Base-by-base conservation (phyloP, 2,329 filamentous ascomycete species). In the Scedosporium boydii region DNA sequence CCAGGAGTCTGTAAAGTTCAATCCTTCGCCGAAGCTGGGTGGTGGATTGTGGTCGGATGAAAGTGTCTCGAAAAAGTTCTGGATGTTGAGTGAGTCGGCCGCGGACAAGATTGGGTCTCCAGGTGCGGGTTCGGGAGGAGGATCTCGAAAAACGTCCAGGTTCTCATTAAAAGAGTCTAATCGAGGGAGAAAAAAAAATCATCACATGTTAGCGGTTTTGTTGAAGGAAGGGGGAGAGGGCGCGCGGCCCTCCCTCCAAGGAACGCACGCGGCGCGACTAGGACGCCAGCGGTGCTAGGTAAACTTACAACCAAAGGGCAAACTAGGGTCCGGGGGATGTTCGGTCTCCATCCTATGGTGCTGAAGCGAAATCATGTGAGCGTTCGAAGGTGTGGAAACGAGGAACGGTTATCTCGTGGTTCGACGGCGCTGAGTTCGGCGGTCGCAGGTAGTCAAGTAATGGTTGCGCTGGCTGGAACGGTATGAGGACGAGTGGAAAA, bases 221-320 rank as follows among this genome's bases (percentile, higher is more conserved):
- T n/a, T n/a, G 18, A 48, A 48, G 44, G 18, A 21, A 48, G n/a
- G 16, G 14, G 44, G 6, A 18, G n/a, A 16, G 34, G 1, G 29
- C 6, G 29, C 29, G 29, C 7, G 29, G 29, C 6, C 34, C 0
- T 38, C 34, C n/a, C n/a, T 38, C 34, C 10, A 12, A 23, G 21
- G 21, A 18, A 48, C n/a, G 9, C 44, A 23, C 44, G 44, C 44
- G n/a, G 21, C 44, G 44, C 44, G 44, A 48, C n/a, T 14, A 48
- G 10, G 2, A 38, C 34, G 34, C 34, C 34, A 14, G 10, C 10
- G 34, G 10, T 48, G 44, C 44, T 48, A 27, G 51, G 51, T 14
- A 60, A 57, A 82, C 86, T 68, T 80, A 89, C 87, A 89, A 70
- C 87, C 87, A 80, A 89, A 89, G 44, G 84, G 83, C 70, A 83